Base-by-base conservation (phyloP, 192 early-diverging fungal genomes). In the Coemansia sp. region DNA sequence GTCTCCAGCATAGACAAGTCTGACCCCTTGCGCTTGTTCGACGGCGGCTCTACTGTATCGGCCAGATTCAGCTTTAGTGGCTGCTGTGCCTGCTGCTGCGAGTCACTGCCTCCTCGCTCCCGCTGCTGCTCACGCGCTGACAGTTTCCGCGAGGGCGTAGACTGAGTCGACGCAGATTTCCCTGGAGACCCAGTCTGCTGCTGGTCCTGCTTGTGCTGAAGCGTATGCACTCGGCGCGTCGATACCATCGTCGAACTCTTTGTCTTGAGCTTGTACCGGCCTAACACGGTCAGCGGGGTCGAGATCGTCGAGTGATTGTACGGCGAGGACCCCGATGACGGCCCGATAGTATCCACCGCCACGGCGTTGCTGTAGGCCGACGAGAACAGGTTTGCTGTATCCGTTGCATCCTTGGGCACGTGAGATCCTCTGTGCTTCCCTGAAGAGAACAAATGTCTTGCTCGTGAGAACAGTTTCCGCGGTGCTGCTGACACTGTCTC, bases 191-290 rank as follows among this genome's bases (percentile, higher is more conserved):
- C n/a, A n/a, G n/a, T 26, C 37, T 51, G 48, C 14, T 44, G 37
- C 17, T 19, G 12, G 9, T 46, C 25, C 18, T 53, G 49, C 16
- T 50, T 21, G 16, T 45, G 45, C 54, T 62, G 54, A 32, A 51
- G 19, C 21, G 51, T 51, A 9, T 62, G 32, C 4, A 47, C 55
- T 11, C 67, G 49, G 16, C 67, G 67, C 28, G 67, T 51, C 8
- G 60, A 51, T 9, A 44, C 60, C 47, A 64, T 51, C 0, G 67
- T 60, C 4, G 67, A 60, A 46, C 47, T 53, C 26, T 59, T 66
- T 14, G 57, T 57, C 33, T 73, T 73, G 27, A 73, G 57, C 51
- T 73, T 73, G 64, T 73, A 73, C 19, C 55, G 50, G 21, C 69
- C 69, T 12, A 73, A 54, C 14, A 73, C 69, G 3, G 69, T 55